phyloP scores from a whole-genome alignment of 805 yeast genomes.

The Myxozyma neotropica region DNA sequence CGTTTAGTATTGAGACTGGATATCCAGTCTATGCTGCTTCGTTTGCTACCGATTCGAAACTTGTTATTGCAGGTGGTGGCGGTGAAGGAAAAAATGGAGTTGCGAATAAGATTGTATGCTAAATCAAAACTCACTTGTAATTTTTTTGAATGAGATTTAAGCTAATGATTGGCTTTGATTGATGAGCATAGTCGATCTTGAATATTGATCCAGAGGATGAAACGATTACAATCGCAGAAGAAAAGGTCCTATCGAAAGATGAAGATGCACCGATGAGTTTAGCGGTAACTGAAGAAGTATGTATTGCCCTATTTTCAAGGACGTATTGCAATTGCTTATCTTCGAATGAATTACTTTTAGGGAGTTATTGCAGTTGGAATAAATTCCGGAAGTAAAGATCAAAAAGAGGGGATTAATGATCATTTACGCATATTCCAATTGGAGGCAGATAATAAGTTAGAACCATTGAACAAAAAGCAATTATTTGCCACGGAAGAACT shows the following conservation, averaged over 20 bases:
- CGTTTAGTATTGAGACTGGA: conserved; percentile 34
- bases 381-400: conserved; percentile 57
- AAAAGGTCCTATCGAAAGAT: conserved; percentile 38
- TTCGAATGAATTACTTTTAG: conserved; percentile 26
- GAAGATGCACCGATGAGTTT: conserved; percentile 91
- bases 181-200: conserved; percentile 53
- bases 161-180: not conserved
- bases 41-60: conserved; percentile 60
- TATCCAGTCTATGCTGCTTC: conserved; percentile 77
- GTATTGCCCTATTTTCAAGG: not conserved
- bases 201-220: conserved; percentile 56
- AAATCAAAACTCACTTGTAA: no score
- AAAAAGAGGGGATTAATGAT: conserved; percentile 63
- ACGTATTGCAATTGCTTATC: no score
- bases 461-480: conserved; percentile 52
- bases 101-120: conserved; percentile 65
- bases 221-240: conserved; percentile 5
- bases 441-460: conserved; percentile 43
- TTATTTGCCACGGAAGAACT: conserved; percentile 53
- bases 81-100: conserved; percentile 92
- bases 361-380: conserved; percentile 69
- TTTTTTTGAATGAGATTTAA: not conserved
- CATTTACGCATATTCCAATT: conserved; percentile 65
- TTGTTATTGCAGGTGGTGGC: conserved; percentile 90
- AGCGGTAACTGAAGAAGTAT: conserved; percentile 52